Base-by-base conservation (phyloP, 371 early-diverging fungal genomes). In the Smittium culicis region DNA sequence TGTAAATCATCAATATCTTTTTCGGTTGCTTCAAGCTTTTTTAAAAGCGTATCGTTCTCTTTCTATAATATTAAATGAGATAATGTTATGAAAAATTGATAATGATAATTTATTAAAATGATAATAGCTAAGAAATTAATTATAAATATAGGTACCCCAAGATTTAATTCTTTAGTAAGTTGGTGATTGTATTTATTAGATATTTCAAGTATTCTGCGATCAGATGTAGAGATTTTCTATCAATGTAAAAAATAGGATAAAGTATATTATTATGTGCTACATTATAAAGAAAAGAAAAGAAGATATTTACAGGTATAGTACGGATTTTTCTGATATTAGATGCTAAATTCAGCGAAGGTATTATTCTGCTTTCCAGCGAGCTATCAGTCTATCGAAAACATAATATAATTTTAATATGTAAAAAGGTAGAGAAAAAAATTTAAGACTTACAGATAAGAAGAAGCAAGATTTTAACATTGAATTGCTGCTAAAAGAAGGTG, bases 1-100 rank as follows among this genome's bases (percentile, higher is more conserved):
- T 62, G 62, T 3, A 34, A 25, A 24, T 62, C 62, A 35, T 62
- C 35, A 32, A 62, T 34, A 62, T 62, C 62, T 34, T 62, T 35
- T 35, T 62, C 62, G 20, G 30, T 3, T 5, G 8, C 27, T 8
- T 62, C 62, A 14, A 62, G 11, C 25, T 30, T 32, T 20, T 30
- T 62, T 62, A 25, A 29, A 5, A 62, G 35, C 30, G 20, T 20
- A 24, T 24, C 35, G 33, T 30, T 62, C 25, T 62, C 62, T 32
- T 35, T 31, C 60, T 59, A 59, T 14, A 29, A 11, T 32, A 59
- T n/a, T n/a, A n/a, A n/a, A n/a, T n/a, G n/a, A 17, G n/a, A 20
- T 54, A 20, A 20, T 25, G 20, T 25, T 25, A 54, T 54, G 17
- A 20, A 29, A 11, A 29, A 59, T 59, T 11, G 16, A 29, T 14